A percentile compares a stretch with the other conserved stretches of the same genome.
These are phyloP conservation scores for Saccharomyces cerevisiae DNA, from an alignment of 805 yeast genomes.

Conservation along the genomic window DNA sequence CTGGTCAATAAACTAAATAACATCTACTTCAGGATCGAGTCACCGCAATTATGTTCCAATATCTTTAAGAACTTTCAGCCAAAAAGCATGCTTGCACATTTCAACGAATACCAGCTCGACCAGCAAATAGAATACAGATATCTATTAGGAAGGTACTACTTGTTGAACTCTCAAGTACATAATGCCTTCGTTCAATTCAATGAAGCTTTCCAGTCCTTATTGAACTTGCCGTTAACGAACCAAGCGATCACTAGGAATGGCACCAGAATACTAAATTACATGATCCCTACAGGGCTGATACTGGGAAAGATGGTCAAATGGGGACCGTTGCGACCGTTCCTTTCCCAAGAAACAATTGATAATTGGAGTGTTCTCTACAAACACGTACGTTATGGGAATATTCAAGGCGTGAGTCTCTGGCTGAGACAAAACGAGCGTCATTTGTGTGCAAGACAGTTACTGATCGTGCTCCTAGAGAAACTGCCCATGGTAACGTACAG, in stretches of 20 bases:
- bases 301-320: constrained; percentile 46
- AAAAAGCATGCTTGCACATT: constrained; percentile 45
- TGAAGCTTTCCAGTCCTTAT: constrained; percentile 42
- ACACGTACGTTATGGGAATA: constrained; percentile 38
- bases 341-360: constrained; percentile 22
- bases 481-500: constrained; percentile 36
- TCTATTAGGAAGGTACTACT: constrained; percentile 47
- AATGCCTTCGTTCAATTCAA: constrained; percentile 45
- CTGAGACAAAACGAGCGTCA: constrained; percentile 26
- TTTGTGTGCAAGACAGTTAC: constrained; percentile 28
- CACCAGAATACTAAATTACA: constrained; percentile 37
- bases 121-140: constrained; percentile 51
- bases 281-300: constrained; percentile 46
- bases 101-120: constrained; percentile 35
- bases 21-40: constrained; percentile 41
- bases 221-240: constrained; percentile 21
- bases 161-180: constrained; percentile 43
- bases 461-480: constrained; percentile 36
- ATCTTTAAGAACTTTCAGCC: constrained; percentile 40
- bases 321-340: constrained; percentile 15
- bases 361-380: constrained; percentile 34
- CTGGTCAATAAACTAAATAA: constrained; percentile 49
- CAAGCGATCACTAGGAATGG: constrained; percentile 12
- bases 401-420: constrained; percentile 29
- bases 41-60: constrained; percentile 30